phyloP scores from a whole-genome alignment of 2,329 filamentous ascomycete genomes.

The Diaporthe ilicicola region DNA sequence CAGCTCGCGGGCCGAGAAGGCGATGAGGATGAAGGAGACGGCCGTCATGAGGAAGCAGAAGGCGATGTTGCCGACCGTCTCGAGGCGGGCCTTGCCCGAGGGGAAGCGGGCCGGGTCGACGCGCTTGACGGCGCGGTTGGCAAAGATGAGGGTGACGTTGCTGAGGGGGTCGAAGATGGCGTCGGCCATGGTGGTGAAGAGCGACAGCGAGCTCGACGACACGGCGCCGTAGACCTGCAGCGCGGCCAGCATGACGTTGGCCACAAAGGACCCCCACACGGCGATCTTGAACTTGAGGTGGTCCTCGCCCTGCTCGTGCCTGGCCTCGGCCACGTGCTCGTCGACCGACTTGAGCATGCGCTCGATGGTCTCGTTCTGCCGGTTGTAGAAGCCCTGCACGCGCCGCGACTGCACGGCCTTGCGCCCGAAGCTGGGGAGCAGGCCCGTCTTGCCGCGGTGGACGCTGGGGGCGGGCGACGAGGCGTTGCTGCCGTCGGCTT shows the following conservation, averaged over 20 bases:
- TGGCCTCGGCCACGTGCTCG: slow-evolving; percentile 84
- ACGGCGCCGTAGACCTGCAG: slow-evolving; percentile 91
- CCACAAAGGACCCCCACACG: slow-evolving; percentile 74
- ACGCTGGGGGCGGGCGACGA: slow-evolving; percentile 30
- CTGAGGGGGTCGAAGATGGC: slow-evolving; percentile 91
- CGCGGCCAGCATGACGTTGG: slow-evolving; percentile 80
- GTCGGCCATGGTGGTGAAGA: slow-evolving; percentile 98
- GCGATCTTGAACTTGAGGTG: slow-evolving; percentile 78
- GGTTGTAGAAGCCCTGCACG: slow-evolving; percentile 86
- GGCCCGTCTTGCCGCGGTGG: slow-evolving; percentile 35
- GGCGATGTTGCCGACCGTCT: slow-evolving; percentile 93
- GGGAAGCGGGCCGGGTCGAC: slow-evolving; percentile 90
- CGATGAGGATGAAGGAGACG: slow-evolving; percentile 91
- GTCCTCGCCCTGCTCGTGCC: slow-evolving; percentile 81
- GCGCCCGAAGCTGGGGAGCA: slow-evolving; percentile 44
- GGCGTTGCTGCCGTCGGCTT: slow-evolving; percentile 31
- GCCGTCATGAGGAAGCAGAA: slow-evolving; percentile 97
- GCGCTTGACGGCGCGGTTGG: slow-evolving; percentile 84
- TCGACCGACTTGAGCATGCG: slow-evolving; percentile 91
- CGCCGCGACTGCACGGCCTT: slow-evolving; percentile 42
- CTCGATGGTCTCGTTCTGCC: slow-evolving; percentile 93
- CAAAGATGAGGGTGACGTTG: slow-evolving; percentile 87
- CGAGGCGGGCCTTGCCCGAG: slow-evolving; percentile 90
- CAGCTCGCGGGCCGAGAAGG: slow-evolving; percentile 81
- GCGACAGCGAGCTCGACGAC: slow-evolving; percentile 86